Base-by-base conservation (phyloP, 164 flowering plant genomes). In the Sextonia rubra region DNA sequence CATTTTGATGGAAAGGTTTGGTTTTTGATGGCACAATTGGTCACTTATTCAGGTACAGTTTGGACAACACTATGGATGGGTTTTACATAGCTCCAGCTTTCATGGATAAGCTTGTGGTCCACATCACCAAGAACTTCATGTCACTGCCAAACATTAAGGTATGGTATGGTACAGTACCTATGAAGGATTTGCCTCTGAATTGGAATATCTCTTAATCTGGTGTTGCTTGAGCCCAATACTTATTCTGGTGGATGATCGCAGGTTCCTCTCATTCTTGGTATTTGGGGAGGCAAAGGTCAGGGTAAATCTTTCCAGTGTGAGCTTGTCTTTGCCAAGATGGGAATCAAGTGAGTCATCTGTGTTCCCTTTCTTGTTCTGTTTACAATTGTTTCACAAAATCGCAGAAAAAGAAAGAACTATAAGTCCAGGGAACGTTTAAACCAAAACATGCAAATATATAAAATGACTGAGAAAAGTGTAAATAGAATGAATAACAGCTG, bases 221-320 rank as follows among this genome's bases (percentile, higher is more conserved):
- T 64, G 27, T 9, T 64, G 18, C 20, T 30, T 15, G 32, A 29
- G 3, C 2, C 32, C 20, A 25, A 6, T 23, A 25, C 22, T 64
- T 27, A 29, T 64, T 27, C 67, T 8, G n/a, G 17, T 27, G 47
- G 26, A 24, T 32, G 18, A n/a, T 73, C 77, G 25, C 80, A 87
- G 90, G 84, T 87, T 70, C 90, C 87, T 78, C 86, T 85, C 49
- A 83, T 87, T 60, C 65, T 85, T 74, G 90, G 83, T 76, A 55
- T 87, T n/a, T 87, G 91, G 87, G 89, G 89, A 83, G 90, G 88
- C 69, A 87, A 86, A 76, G 89, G 89, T 73, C 90, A 87, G 63
- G 88, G 90, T 8, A 87, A 86, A 75, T 84, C 90, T 22, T 87
- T 87, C 85, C 90, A 87, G 66, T 85, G 87, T 78, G 90, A 87